Base-by-base conservation (phyloP, 768 basidiomycete genomes). In the Pleurotus tuoliensis region DNA sequence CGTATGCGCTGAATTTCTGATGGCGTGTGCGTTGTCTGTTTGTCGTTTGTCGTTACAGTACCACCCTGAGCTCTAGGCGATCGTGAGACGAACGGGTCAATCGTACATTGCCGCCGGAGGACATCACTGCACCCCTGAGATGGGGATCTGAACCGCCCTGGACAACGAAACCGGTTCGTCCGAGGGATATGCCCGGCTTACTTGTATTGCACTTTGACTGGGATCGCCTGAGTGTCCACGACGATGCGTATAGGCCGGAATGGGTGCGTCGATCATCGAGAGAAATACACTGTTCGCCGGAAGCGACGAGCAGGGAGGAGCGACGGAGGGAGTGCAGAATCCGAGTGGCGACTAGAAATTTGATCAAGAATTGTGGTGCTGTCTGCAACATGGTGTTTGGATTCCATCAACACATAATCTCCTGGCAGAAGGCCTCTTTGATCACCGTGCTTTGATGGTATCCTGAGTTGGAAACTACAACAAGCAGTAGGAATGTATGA, bases 51-150 rank as follows among this genome's bases (percentile, higher is more conserved):
- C 47, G 24, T 24, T 24, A 24, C 47, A 22, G 16, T n/a, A 27
- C 16, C 47, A 47, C 47, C 47, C 47, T 51, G 49, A 37, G n/a
- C 30, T 30, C 30, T 34, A 34, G 30, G 9, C 47, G 49, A 51
- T 51, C 49, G 49, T 51, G 49, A 25, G 49, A 51, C 30, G 22
- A 44, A 44, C 49, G 37, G 20, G 20, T 22, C 22, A 22, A 39
- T 39, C 20, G 34, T 53, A 38, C 51, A 53, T 53, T 53, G 24
- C 51, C 51, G 51, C 51, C 51, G 51, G 51, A 53, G 51, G 20
- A 11, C 51, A 53, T 53, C 51, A 53, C 4, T 16, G 20, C n/a
- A 40, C 13, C 51, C 51, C 51, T 53, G 51, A 53, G 51, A 53
- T 53, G 51, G n/a, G 16, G 51, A 53, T 53, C 51, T 43, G 20